phyloP scores from a whole-genome alignment of 352 stramenopile species.

The Plasmopara muralis region DNA sequence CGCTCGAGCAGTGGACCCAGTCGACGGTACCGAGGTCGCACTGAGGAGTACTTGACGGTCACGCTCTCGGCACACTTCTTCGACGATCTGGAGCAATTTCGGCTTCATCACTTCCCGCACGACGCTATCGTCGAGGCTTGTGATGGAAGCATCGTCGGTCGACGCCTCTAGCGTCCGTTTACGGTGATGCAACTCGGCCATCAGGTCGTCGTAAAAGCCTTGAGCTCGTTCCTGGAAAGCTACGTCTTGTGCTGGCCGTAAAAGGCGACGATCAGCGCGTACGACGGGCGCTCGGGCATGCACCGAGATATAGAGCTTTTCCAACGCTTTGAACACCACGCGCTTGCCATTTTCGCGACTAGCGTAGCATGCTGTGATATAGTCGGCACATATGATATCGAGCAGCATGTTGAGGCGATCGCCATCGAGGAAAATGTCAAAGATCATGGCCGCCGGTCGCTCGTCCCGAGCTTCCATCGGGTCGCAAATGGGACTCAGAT shows the following conservation, averaged over 20 bases:
- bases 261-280: slow-evolving; percentile 9
- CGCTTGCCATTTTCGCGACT: slow-evolving; percentile 79
- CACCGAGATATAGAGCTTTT: slow-evolving; percentile 78
- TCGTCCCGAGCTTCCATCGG: slow-evolving; percentile 18
- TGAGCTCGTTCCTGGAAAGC: slow-evolving; percentile 43
- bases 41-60: slow-evolving; percentile 31
- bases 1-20: slow-evolving; percentile 9
- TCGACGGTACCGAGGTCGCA: slow-evolving; percentile 2
- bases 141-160: slow-evolving; percentile 15
- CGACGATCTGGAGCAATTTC: slow-evolving; percentile 62
- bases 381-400: slow-evolving; percentile 80
- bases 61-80: slow-evolving; percentile 66
- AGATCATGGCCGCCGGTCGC: slow-evolving; percentile 28
- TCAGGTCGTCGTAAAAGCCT: slow-evolving; percentile 57
- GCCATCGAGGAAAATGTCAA: slow-evolving; percentile 60
- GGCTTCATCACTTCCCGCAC: slow-evolving; percentile 71
- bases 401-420: slow-evolving; percentile 81
- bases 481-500: not conserved
- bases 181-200: slow-evolving; percentile 35
- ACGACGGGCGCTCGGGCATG: slow-evolving; percentile 27
- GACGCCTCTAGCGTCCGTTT: slow-evolving; percentile 20
- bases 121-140: slow-evolving; percentile 44
- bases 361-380: slow-evolving; percentile 79
- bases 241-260: slow-evolving; percentile 33
- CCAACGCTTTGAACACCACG: slow-evolving; percentile 66